A percentile compares a stretch with the other conserved stretches of the same genome.
phyloP scores from a whole-genome alignment of 495 filamentous ascomycete species.

The Penicillium ochrochloron region DNA sequence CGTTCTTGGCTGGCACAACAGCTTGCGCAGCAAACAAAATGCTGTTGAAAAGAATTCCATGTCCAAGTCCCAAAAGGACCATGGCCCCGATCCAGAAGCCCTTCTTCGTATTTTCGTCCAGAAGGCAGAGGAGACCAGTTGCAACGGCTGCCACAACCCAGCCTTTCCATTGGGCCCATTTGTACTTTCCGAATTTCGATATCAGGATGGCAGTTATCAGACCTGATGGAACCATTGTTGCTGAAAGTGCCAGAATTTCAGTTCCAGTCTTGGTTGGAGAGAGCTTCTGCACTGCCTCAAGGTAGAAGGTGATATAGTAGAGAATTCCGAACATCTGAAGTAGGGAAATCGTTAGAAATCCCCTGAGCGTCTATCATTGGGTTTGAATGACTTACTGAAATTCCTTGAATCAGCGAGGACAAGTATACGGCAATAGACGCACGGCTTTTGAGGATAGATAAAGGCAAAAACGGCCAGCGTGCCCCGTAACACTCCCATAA shows the following conservation, averaged over 20 bases:
- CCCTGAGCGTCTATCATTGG: not conserved
- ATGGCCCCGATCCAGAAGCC: constrained; percentile 9
- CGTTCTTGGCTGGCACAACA: constrained; percentile 6
- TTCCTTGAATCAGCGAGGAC: not conserved
- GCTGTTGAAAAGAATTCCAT: constrained; percentile 11
- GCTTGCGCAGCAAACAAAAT: constrained; percentile 11
- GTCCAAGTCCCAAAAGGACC: constrained; percentile 3
- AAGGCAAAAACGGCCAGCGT: constrained; percentile 6
- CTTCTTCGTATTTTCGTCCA: not conserved
- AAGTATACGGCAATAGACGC: constrained; percentile 8
- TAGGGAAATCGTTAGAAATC: not conserved
- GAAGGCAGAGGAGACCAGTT: not conserved
- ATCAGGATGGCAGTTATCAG: constrained; percentile 5
- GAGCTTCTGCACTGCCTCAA: constrained; percentile 4
- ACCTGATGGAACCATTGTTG: constrained; percentile 9
- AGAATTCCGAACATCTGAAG: constrained; percentile 9
- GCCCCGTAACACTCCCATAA: constrained; percentile 6
- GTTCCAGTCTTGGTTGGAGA: constrained; percentile 5
- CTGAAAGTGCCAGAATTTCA: constrained; percentile 5
- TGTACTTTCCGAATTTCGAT: constrained; percentile 9
- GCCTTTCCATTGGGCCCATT: constrained; percentile 12
- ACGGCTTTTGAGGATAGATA: constrained; percentile 5
- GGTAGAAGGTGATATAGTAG: constrained; percentile 9
- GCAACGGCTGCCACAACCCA: not conserved
- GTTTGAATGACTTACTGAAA: not conserved